A percentile compares a stretch with the other conserved stretches of the same genome.
These are phyloP conservation scores for Penicillium verrucosum DNA, from an alignment of 2,329 filamentous ascomycete genomes.

Conservation along the genomic window DNA sequence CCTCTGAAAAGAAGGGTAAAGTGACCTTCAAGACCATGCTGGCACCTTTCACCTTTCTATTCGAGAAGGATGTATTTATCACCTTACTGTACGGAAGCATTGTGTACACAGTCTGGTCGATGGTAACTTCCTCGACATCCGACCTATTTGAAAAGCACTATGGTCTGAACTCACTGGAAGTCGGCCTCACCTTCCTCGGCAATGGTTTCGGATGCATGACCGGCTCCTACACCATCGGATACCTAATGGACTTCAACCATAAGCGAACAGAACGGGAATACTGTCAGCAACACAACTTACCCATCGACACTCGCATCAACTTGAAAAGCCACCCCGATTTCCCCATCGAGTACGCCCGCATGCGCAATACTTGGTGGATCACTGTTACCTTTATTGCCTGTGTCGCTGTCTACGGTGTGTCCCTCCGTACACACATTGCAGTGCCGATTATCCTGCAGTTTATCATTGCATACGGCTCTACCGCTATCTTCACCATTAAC, in stretches of 20 bases:
- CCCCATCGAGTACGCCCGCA: constrained; percentile 39
- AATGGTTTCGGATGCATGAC: constrained; percentile 44
- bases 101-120: constrained; percentile 49
- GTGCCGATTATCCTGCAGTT: constrained; percentile 40
- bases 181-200: constrained; percentile 44
- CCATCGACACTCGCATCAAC: constrained; percentile 27
- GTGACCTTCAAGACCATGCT: constrained; percentile 37
- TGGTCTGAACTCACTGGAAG: constrained; percentile 37
- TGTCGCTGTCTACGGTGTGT: constrained; percentile 34
- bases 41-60: constrained; percentile 42
- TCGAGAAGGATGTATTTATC: constrained; percentile 48
- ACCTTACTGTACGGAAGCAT: constrained; percentile 45
- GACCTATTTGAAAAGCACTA: constrained; percentile 39
- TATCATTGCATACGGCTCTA: constrained; percentile 36
- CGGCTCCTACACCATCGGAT: constrained; percentile 43
- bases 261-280: constrained; percentile 34
- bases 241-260: constrained; percentile 44
- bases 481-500: constrained; percentile 36
- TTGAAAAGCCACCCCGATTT: constrained; percentile 39
- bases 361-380: constrained; percentile 44
- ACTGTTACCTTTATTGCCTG: constrained; percentile 36
- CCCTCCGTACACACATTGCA: constrained; percentile 29
- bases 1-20: constrained; percentile 19
- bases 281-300: constrained; percentile 29
- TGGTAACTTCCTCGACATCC: constrained; percentile 48